Evolutionary conservation across 78 protist species (phyloP), one percentile per base, ranked within the genome.

Genomic region (Chrysochromulina parva): DNA sequence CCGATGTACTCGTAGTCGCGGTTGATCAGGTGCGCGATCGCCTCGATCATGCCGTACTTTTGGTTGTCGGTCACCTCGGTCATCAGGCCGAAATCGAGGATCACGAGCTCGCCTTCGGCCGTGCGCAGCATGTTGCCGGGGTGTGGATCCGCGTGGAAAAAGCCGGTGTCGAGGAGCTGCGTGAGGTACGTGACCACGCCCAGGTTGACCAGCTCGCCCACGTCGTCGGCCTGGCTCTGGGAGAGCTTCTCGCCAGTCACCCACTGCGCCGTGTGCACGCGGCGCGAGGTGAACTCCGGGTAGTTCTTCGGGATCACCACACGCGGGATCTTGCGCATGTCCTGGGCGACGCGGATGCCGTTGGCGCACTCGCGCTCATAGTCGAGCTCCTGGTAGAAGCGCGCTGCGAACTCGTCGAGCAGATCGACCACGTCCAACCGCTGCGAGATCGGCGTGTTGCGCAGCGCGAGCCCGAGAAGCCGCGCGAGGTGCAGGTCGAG

Each of bases 91-190:
- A 90, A 90, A 65, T 90, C 92, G 82, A 90, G 87, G 88, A 90
- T 74, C 19, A 85, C 92, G 7, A 90, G 88, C 38, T 55, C 47
- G 52, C 92, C 92, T 22, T 90, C 92, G 54, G 92, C 82, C 47
- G 92, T 52, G 86, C 88, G 58, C 55, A 85, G 28, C 66, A 85
- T 90, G 57, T 53, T 57, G 54, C 74, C 78, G 24, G 92, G 92
- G 92, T 90, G 92, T 38, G 92, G 92, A 50, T 90, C 92, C 17
- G 92, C 92, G 88, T 90, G 92, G 88, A 90, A 90, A 65, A 90
- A 74, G 81, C 92, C 92, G 22, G 58, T 47, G 26, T 90, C 92
- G 19, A 90, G 92, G 50, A 90, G 88, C 92, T 90, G 92, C 54
- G 55, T 26, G 76, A 89, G 91, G 91, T 74, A 89, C 38, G 50